Conservation (phyloP, 2,329 filamentous ascomycete species). For the Colletotrichum cuscutae region DNA sequence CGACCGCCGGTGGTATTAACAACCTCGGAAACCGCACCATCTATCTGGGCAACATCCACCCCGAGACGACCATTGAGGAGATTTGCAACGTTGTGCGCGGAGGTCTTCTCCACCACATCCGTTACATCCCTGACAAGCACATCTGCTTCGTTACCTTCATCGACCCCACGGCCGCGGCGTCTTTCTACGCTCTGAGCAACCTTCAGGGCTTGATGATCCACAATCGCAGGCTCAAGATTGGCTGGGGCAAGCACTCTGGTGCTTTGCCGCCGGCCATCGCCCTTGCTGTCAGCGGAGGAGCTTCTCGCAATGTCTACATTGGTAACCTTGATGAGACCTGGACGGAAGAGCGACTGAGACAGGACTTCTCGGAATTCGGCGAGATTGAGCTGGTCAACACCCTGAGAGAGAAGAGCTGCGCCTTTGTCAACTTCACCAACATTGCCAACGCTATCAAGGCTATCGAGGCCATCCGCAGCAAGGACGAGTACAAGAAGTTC, state of each 20-base stretch:
- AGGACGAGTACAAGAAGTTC: conserved; percentile 97
- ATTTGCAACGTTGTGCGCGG: conserved; percentile 99
- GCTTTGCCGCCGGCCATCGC: conserved; percentile 96
- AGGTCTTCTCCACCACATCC: conserved; percentile 95
- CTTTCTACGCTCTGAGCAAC: conserved; percentile 97
- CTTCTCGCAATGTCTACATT: conserved; percentile 98
- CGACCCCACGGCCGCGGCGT: conserved; percentile 95
- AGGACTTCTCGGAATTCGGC: conserved; percentile 97
- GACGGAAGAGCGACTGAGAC: conserved; percentile 93
- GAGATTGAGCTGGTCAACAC: conserved; percentile 99
- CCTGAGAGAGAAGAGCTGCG: conserved; percentile 97
- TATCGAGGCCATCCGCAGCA: conserved; percentile 93
- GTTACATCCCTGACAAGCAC: conserved; percentile 99
- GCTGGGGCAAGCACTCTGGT: conserved; percentile 99
- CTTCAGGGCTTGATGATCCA: conserved; percentile 99
- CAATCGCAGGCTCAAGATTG: conserved; percentile 96
- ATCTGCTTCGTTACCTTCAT: conserved; percentile 99
- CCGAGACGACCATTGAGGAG: conserved; percentile 98
- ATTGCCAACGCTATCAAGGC: conserved; percentile 99
- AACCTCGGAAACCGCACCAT: conserved; percentile 98
- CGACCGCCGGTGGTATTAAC: conserved; percentile 94
- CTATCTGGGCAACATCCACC: conserved; percentile 98
- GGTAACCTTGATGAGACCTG: conserved; percentile 97
- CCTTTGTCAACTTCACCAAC: conserved; percentile 99
- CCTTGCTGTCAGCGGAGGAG: conserved; percentile 93